phyloP scores from a whole-genome alignment of 2,329 filamentous ascomycete genomes.

The Colletotrichum sp. region DNA sequence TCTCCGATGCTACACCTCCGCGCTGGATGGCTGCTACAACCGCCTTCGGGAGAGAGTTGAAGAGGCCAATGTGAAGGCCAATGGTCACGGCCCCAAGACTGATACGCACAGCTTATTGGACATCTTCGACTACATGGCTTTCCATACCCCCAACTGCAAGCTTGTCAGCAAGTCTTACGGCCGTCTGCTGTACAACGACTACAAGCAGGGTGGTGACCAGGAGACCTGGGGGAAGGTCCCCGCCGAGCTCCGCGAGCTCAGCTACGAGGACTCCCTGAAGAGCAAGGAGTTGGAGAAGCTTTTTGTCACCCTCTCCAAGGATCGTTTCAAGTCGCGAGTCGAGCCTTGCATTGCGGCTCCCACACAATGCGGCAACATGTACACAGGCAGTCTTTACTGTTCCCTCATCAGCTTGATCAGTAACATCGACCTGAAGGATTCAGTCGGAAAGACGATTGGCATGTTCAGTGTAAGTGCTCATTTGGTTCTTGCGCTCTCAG shows the following conservation, averaged over 20 bases:
- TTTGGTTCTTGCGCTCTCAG: not conserved
- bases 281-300: not conserved
- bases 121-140: constrained; percentile 79
- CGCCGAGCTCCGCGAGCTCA: not conserved
- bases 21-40: constrained; percentile 79
- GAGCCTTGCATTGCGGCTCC: not conserved
- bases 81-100: constrained; percentile 36
- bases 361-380: constrained; percentile 51
- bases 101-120: constrained; percentile 59
- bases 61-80: constrained; percentile 56
- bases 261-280: not conserved
- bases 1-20: constrained; percentile 79
- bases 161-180: constrained; percentile 1
- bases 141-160: constrained; percentile 4
- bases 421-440: constrained; percentile 42
- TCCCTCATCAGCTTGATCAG: constrained; percentile 58
- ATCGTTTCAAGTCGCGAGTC: not conserved
- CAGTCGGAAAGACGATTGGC: not conserved
- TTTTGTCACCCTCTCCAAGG: not conserved
- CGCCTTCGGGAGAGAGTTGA: constrained; percentile 69
- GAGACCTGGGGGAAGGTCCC: not conserved
- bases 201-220: not conserved
- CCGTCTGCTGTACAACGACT: not conserved
- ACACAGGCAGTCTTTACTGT: constrained; percentile 62
- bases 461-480: constrained; percentile 7